Evolutionary conservation across 2,329 filamentous ascomycete species (phyloP).

Genomic region (Esteya vermicola): DNA sequence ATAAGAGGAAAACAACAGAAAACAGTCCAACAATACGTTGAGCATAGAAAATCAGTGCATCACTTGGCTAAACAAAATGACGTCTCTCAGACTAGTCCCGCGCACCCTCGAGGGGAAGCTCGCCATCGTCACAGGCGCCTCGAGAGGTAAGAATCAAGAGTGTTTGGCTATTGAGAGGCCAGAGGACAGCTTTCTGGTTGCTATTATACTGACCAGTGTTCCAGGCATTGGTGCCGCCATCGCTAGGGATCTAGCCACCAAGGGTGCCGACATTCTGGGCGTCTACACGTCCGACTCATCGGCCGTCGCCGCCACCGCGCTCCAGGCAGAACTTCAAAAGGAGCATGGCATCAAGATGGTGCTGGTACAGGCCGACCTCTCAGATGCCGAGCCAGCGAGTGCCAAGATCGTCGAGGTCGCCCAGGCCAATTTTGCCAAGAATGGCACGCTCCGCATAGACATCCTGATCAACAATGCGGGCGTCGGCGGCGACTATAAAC

Average conservation of each 20-base stretch:
- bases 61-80: too few relatives aligned
- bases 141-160: slow-evolving; percentile 16
- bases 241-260: slow-evolving; percentile 40
- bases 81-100: too few relatives aligned
- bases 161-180: too few relatives aligned
- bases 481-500: background rate
- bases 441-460: slow-evolving; percentile 21
- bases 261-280: slow-evolving; percentile 44
- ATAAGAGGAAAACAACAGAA: too few relatives aligned
- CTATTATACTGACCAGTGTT: background rate
- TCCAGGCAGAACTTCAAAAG: slow-evolving; percentile 25
- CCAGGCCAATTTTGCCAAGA: slow-evolving; percentile 31
- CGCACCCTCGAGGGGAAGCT: background rate
- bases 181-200: background rate
- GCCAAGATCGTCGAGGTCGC: background rate
- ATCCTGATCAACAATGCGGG: slow-evolving; percentile 4
- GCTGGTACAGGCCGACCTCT: slow-evolving; percentile 6
- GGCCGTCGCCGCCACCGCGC: slow-evolving; percentile 21
- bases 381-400: slow-evolving; percentile 12
- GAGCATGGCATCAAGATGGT: slow-evolving; percentile 9
- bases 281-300: slow-evolving; percentile 26
- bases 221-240: slow-evolving; percentile 47
- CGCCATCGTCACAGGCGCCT: slow-evolving; percentile 38
- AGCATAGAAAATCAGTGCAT: too few relatives aligned
- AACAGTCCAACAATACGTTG: too few relatives aligned